phyloP scores from a whole-genome alignment of 2,329 filamentous ascomycete genomes.

The Aspergillus piperis region DNA sequence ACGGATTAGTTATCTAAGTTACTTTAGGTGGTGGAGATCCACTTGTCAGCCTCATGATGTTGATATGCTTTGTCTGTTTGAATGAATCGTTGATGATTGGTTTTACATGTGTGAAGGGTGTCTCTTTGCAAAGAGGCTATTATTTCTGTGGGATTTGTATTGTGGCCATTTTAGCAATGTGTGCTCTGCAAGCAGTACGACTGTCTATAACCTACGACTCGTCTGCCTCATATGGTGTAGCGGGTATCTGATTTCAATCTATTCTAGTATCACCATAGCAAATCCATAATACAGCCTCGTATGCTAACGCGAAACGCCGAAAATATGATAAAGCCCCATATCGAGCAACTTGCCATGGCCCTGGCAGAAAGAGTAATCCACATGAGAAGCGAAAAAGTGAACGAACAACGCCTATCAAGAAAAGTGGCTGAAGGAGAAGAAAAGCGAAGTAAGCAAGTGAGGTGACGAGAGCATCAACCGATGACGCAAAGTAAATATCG shows the following conservation, averaged over 20 bases:
- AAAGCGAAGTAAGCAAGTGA: too few relatives aligned
- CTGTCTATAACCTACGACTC: not conserved
- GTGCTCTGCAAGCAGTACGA: too few relatives aligned
- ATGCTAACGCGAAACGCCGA: conserved; percentile 15
- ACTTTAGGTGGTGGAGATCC: too few relatives aligned
- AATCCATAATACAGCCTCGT: not conserved
- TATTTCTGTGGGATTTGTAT: too few relatives aligned
- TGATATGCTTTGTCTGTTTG: too few relatives aligned
- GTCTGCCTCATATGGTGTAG: not conserved
- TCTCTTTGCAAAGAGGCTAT: too few relatives aligned
- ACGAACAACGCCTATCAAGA: conserved; percentile 16
- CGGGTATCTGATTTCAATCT: conserved; percentile 10
- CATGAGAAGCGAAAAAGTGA: not conserved
- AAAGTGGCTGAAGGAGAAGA: not conserved
- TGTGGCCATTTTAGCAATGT: too few relatives aligned
- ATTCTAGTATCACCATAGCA: not conserved
- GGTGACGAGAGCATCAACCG: not conserved
- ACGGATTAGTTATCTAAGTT: not conserved
- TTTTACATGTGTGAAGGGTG: too few relatives aligned
- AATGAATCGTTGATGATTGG: too few relatives aligned
- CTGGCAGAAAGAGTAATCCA: not conserved
- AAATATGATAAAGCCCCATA: not conserved
- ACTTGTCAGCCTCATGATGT: too few relatives aligned
- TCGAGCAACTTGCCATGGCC: not conserved
- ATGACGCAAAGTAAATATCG: not conserved